Conservation (phyloP, 2,329 filamentous ascomycete species). For the Zymoseptoria pseudotritici region DNA sequence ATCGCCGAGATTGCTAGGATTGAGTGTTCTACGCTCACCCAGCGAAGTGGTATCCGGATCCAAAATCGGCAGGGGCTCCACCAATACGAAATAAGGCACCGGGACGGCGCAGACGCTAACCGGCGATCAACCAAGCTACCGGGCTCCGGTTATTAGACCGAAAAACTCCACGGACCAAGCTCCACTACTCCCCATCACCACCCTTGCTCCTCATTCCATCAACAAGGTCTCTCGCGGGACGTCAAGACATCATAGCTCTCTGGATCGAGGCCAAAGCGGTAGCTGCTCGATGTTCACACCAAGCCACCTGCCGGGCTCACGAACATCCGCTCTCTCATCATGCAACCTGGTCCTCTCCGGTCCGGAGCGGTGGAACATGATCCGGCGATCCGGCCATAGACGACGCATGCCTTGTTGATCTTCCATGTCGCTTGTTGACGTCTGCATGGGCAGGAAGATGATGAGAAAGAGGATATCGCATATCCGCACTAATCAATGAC, state of each 20-base stretch:
- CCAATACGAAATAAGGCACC: background rate
- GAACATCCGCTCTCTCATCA: background rate
- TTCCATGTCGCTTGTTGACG: background rate
- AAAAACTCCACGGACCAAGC: background rate
- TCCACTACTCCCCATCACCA: background rate
- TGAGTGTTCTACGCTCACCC: background rate
- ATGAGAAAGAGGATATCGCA: background rate
- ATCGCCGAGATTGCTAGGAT: background rate
- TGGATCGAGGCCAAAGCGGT: background rate
- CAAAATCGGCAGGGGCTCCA: background rate
- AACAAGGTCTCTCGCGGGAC: background rate
- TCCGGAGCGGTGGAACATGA: background rate
- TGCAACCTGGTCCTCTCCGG: background rate
- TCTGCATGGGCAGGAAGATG: background rate
- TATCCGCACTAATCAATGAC: background rate
- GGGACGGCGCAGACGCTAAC: background rate
- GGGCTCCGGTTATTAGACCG: background rate
- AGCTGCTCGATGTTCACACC: background rate
- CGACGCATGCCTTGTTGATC: background rate
- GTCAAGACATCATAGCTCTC: background rate
- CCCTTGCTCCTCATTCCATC: background rate
- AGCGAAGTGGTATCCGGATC: background rate
- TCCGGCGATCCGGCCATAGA: background rate
- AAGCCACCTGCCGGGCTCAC: background rate
- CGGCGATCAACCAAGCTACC: background rate